Evolutionary conservation across 768 basidiomycete species (phyloP), one percentile per base, ranked within the genome.

Genomic region (Naganishia onofrii): DNA sequence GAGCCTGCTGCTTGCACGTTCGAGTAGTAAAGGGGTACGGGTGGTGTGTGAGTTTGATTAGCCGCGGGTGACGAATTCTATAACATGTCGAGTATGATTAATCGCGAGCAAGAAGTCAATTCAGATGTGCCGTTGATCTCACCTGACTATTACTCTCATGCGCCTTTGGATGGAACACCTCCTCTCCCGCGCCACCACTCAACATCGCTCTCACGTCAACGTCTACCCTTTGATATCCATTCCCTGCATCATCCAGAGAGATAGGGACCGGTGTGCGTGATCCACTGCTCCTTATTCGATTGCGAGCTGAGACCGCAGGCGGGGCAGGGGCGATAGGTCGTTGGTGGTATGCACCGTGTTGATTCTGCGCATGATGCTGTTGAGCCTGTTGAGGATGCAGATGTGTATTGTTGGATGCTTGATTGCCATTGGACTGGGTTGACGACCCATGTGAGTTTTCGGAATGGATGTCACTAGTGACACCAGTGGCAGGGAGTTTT

Each of bases 151-250:
- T 63, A 17, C 60, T 63, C 7, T 63, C 60, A n/a, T 63, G 60
- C 8, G 60, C 67, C 51, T 66, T 69, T 7, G 71, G 71, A 48
- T 72, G 71, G 29, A 72, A 72, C 26, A 72, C 71, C 48, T 72
- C 71, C 23, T 72, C 71, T 31, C 71, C 63, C 1, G 57, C 71
- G 12, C 66, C 67, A 4, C 57, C 44, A 23, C 64, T 65, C 1
- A 66, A 29, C 52, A 53, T 65, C 5, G 38, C 63, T 58, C 67
- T 28, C 0, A 68, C 71, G 38, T 69, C 68, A 4, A 60, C 56
- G 23, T 48, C 68, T 28, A 63, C 60, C 60, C 60, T n/a, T 26
- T 63, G 60, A 36, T 63, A 63, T 1, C 60, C 36, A 44, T 63
- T 46, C 28, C 65, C 48, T 31, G 48, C 65, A 34, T 66, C 65